Percentiles rank a stretch among this genome's conserved stretches.
phyloP scores from a whole-genome alignment of 257 asterid genomes.

The Mitragyna speciosa region DNA sequence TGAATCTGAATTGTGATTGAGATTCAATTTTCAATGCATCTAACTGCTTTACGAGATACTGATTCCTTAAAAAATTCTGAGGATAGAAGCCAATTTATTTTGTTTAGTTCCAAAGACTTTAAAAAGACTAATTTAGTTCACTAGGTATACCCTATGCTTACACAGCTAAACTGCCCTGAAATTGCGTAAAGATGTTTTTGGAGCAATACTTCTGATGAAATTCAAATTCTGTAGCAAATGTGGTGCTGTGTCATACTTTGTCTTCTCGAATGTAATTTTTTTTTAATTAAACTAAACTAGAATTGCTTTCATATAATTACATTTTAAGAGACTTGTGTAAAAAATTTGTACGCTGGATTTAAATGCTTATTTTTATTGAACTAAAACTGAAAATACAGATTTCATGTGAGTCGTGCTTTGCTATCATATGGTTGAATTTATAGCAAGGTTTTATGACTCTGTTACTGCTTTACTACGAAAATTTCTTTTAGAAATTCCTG shows the following conservation, averaged over 20 bases:
- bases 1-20: background rate
- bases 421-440: background rate
- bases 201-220: background rate
- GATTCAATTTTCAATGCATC: background rate
- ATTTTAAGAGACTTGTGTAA: background rate
- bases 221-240: background rate
- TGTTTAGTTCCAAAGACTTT: background rate
- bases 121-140: background rate
- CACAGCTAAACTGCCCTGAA: background rate
- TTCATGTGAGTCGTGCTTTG: background rate
- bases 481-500: background rate
- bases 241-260: background rate
- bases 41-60: background rate
- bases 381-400: background rate
- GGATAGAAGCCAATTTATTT: background rate
- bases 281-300: background rate
- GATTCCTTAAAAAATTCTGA: background rate
- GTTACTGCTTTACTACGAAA: background rate
- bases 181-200: background rate
- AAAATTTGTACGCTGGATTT: background rate
- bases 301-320: background rate
- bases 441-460: background rate
- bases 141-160: background rate
- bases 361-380: background rate
- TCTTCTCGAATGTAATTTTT: background rate